Evolutionary conservation across 2,329 filamentous ascomycete genomes (phyloP).

Genomic region (Talaromyces piceae): DNA sequence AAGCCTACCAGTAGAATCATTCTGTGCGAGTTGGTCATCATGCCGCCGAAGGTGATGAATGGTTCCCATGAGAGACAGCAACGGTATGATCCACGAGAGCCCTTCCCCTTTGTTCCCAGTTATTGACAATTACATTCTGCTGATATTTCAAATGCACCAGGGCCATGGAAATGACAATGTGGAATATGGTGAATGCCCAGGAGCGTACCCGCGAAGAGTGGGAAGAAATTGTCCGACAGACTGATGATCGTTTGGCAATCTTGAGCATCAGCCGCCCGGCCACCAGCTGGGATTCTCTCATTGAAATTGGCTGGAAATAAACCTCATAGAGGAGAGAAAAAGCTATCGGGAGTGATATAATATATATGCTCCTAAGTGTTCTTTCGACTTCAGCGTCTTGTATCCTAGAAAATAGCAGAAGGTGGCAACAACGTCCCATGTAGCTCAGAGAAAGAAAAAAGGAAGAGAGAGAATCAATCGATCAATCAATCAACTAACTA

Average conservation of each 20-base stretch:
- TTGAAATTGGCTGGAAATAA: conserved; percentile 1
- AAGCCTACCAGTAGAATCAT: conserved; percentile 5
- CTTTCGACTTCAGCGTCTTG: no score
- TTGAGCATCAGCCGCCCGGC: neutral
- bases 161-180: neutral
- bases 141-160: neutral
- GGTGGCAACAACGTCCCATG: no score
- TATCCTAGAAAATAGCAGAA: no score
- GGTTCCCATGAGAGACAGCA: neutral
- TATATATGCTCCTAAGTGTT: no score
- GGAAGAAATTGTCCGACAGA: neutral
- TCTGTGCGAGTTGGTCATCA: conserved; percentile 1
- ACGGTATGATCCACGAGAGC: neutral
- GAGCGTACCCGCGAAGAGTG: neutral
- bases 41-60: neutral
- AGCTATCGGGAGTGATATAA: neutral
- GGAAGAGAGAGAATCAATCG: no score
- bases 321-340: neutral
- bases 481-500: no score
- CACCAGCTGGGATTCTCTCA: neutral
- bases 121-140: neutral
- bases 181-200: neutral
- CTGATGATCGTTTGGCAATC: neutral
- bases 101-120: neutral
- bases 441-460: no score